These are phyloP conservation scores for Trifolium repens DNA, from an alignment of 306 rosid genomes.

Conservation along the genomic window DNA sequence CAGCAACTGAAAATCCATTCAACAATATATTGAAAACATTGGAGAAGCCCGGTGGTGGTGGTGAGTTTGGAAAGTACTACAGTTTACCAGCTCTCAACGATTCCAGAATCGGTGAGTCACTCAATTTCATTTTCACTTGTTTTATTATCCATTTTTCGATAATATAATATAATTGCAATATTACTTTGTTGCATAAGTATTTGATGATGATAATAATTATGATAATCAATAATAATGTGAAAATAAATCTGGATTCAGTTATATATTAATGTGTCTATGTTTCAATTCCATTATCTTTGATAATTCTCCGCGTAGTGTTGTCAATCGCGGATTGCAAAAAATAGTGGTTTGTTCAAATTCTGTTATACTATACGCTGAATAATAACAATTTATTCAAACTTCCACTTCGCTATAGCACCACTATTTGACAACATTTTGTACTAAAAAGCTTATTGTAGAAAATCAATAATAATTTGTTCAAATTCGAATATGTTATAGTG, in stretches of 20 bases:
- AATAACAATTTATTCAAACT: no score
- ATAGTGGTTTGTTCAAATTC: no score
- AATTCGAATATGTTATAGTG: neutral
- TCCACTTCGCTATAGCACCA: no score
- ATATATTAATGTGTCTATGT: neutral
- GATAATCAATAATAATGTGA: neutral
- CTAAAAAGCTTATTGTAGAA: neutral
- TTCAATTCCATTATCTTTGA: neutral
- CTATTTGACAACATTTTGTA: no score
- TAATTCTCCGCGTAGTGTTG: no score
- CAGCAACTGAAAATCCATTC: conserved; percentile 76
- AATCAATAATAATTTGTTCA: no score
- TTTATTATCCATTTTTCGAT: neutral
- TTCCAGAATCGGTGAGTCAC: conserved; percentile 79
- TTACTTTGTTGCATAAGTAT: neutral
- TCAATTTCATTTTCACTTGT: neutral
- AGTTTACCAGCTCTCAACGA: conserved; percentile 92
- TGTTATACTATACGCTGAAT: no score
- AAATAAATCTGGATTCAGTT: conserved; percentile 28
- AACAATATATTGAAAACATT: conserved; percentile 68
- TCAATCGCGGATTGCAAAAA: no score
- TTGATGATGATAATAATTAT: neutral
- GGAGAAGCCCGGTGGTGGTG: conserved; percentile 78
- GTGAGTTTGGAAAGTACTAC: conserved; percentile 84
- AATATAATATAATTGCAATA: no score